Conservation (phyloP, 345 rosid genomes). For the Sapria himalayana region DNA sequence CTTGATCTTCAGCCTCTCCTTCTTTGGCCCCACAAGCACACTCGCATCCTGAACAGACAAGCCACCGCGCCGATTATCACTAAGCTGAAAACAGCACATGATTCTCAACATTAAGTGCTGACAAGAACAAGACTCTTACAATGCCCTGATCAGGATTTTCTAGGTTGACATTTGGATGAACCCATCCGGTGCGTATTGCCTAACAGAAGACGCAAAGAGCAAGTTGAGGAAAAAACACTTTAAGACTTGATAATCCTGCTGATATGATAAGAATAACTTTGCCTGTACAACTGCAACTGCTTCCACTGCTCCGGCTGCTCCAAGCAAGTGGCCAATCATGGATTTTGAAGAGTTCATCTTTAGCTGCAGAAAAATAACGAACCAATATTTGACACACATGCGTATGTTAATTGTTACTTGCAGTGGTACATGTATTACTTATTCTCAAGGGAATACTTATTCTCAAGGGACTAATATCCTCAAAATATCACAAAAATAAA, state of each 20-base stretch:
- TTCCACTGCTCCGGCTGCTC: slow-evolving; percentile 27
- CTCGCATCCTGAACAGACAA: slow-evolving; percentile 12
- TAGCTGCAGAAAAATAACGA: slow-evolving; percentile 15
- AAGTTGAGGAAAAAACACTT: no score
- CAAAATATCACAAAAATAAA: no score
- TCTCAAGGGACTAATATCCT: no score
- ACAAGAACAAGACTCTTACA: slow-evolving; percentile 8
- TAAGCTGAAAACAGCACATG: no score
- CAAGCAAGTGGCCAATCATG: slow-evolving; percentile 25
- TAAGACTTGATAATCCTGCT: no score
- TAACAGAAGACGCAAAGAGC: no score
- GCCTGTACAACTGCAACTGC: slow-evolving; percentile 25
- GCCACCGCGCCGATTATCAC: no score
- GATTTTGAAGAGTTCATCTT: slow-evolving; percentile 26
- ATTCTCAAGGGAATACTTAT: no score
- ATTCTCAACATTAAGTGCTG: background rate
- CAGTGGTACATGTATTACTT: no score
- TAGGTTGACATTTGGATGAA: slow-evolving; percentile 18
- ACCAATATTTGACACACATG: no score
- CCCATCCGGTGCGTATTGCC: slow-evolving; percentile 24
- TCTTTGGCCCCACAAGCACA: slow-evolving; percentile 13
- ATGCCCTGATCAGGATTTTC: slow-evolving; percentile 16
- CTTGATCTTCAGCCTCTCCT: slow-evolving; percentile 16
- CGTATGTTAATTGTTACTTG: no score
- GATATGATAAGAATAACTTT: background rate